A percentile compares a stretch with the other conserved stretches of the same genome.
Conservation (phyloP, 768 basidiomycete species). For the Termitomyces titanicus region DNA sequence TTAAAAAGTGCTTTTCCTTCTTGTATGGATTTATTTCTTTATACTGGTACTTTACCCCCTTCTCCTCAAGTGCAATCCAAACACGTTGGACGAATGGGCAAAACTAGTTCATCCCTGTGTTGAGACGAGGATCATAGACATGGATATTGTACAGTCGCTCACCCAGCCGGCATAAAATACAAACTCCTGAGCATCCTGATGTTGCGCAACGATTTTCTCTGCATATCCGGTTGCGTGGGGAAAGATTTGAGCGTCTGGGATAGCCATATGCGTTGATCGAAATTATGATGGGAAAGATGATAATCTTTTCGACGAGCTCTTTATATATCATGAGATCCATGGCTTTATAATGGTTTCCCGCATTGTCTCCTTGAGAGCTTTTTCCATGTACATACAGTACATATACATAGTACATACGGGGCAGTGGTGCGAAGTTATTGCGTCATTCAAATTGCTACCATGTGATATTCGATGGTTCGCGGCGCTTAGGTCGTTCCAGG, state of each 20-base stretch:
- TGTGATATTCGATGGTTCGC: too few species aligned
- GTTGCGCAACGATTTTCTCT: conserved; percentile 45
- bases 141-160: conserved; percentile 11
- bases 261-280: conserved; percentile 25
- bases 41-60: conserved; percentile 63
- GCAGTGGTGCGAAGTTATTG: too few species aligned
- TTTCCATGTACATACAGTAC: too few species aligned
- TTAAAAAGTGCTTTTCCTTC: conserved; percentile 55
- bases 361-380: background rate
- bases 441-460: too few species aligned
- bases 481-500: too few species aligned
- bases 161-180: conserved; percentile 64
- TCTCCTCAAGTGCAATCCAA: conserved; percentile 69
- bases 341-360: conserved; percentile 4
- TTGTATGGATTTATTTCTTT: conserved; percentile 69
- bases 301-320: background rate
- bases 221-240: conserved; percentile 59
- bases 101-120: conserved; percentile 31
- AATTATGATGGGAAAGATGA: conserved; percentile 1
- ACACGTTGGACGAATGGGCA: conserved; percentile 58
- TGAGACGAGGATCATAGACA: background rate
- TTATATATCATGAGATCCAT: background rate
- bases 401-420: too few species aligned
- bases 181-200: conserved; percentile 49
- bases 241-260: conserved; percentile 50